phyloP scores from a whole-genome alignment of 2,329 filamentous ascomycete genomes.

The Bipolaris victoriae region DNA sequence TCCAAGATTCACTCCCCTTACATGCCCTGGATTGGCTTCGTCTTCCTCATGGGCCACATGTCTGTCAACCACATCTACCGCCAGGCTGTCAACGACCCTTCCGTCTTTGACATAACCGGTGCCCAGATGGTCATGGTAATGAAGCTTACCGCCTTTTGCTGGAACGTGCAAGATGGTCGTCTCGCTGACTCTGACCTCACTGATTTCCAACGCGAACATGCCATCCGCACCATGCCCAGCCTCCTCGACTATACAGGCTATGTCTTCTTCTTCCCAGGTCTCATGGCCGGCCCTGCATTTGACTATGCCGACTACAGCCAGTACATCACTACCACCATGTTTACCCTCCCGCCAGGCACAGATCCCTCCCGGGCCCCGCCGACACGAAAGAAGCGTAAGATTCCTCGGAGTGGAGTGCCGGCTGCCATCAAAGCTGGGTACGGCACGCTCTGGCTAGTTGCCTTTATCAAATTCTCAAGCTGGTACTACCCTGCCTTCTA shows the following conservation, averaged over 20 bases:
- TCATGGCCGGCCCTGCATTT: constrained; percentile 90
- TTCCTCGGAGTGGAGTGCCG: constrained; percentile 87
- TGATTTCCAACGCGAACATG: constrained; percentile 82
- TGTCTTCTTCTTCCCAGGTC: constrained; percentile 90
- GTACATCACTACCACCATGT: constrained; percentile 95
- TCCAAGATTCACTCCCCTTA: constrained; percentile 83
- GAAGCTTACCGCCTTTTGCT: constrained; percentile 96
- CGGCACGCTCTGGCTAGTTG: constrained; percentile 79
- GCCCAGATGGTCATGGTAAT: constrained; percentile 99
- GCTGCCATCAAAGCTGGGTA: constrained; percentile 75
- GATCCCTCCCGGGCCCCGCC: constrained; percentile 85
- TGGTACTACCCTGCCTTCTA: constrained; percentile 70
- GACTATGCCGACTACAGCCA: constrained; percentile 91
- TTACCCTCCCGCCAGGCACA: constrained; percentile 79
- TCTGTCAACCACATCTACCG: constrained; percentile 86
- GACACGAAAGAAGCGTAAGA: constrained; percentile 87
- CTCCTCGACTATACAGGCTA: constrained; percentile 86
- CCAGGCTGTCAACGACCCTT: constrained; percentile 71
- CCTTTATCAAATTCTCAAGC: constrained; percentile 74
- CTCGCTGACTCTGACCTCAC: constrained; percentile 80
- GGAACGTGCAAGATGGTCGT: constrained; percentile 94
- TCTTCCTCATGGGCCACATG: constrained; percentile 95
- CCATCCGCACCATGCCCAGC: constrained; percentile 74
- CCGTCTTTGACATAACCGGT: constrained; percentile 80
- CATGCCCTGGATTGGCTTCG: constrained; percentile 97